Evolutionary conservation across 2,329 filamentous ascomycete genomes (phyloP).

Genomic region (Penicillium sp.): DNA sequence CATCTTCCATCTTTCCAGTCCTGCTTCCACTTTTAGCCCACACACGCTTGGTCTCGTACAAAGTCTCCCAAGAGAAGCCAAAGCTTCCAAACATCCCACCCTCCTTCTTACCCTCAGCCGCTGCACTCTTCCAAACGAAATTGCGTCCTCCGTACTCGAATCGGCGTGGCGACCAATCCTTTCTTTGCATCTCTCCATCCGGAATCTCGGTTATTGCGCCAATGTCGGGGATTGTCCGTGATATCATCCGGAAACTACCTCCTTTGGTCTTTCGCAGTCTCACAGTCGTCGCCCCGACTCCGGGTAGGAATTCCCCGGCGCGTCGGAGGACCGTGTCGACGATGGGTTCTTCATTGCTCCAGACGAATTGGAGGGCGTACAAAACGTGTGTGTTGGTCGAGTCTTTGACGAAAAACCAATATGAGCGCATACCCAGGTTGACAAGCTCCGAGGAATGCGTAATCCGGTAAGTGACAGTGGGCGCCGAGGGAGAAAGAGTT

Average conservation of each 20-base stretch:
- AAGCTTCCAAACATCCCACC: conserved; percentile 10
- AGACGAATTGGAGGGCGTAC: conserved; percentile 16
- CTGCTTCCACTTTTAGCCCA: conserved; percentile 14
- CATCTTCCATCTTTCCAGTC: conserved; percentile 17
- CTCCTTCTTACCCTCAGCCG: conserved; percentile 7
- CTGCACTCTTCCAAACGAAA: conserved; percentile 17
- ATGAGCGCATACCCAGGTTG: conserved; percentile 11
- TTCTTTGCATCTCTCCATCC: conserved; percentile 10
- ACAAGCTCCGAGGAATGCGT: conserved; percentile 17
- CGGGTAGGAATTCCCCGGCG: conserved; percentile 16
- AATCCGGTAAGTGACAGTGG: conserved; percentile 13
- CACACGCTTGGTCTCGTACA: conserved; percentile 19
- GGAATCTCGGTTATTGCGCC: conserved; percentile 13
- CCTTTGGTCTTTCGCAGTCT: conserved; percentile 11
- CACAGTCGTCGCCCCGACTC: conserved; percentile 14
- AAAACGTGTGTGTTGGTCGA: conserved; percentile 14
- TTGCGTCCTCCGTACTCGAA: conserved; percentile 18
- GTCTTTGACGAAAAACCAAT: conserved; percentile 21
- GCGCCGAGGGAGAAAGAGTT: neutral
- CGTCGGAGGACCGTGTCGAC: conserved; percentile 16
- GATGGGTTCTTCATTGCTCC: conserved; percentile 16
- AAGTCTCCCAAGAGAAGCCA: conserved; percentile 14
- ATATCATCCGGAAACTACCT: conserved; percentile 13
- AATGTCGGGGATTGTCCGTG: conserved; percentile 12
- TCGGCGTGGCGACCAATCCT: conserved; percentile 17